Evolutionary conservation across 805 yeast species (phyloP).

Genomic region (Metschnikowia sp.): DNA sequence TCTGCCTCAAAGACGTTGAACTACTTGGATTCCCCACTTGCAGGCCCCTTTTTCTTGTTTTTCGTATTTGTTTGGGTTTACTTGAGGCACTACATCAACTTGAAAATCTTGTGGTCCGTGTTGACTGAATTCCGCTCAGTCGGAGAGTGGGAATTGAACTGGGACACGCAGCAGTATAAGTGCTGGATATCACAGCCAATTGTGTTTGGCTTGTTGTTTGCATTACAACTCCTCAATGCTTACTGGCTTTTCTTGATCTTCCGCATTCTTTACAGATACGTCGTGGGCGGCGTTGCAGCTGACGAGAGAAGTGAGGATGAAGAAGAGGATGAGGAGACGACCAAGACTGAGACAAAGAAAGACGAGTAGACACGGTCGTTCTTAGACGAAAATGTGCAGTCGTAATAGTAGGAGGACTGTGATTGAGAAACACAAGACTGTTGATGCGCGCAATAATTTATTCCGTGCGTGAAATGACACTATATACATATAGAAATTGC

Average conservation of each 20-base stretch:
- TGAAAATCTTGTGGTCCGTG: conserved; percentile 78
- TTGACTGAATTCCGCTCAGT: conserved; percentile 82
- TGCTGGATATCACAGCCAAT: conserved; percentile 94
- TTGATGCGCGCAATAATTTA: too few species aligned
- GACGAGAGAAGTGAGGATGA: conserved; percentile 92
- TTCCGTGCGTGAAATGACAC: conserved; percentile 1
- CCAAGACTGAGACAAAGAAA: conserved; percentile 12
- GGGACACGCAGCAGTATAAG: conserved; percentile 90
- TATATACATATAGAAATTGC: conserved; percentile 4
- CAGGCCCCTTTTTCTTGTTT: conserved; percentile 62
- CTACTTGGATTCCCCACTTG: conserved; percentile 67
- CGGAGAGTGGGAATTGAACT: conserved; percentile 78
- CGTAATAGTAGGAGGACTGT: too few species aligned
- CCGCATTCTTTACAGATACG: conserved; percentile 68
- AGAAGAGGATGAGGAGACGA: conserved; percentile 43
- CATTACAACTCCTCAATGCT: conserved; percentile 78
- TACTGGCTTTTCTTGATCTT: conserved; percentile 86
- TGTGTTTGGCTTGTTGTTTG: conserved; percentile 71
- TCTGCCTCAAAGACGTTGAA: conserved; percentile 83
- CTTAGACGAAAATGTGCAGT: too few species aligned
- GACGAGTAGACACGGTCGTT: conserved; percentile 1
- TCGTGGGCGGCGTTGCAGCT: conserved; percentile 55
- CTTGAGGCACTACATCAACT: conserved; percentile 80
- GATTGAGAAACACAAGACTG: too few species aligned
- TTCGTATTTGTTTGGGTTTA: conserved; percentile 81